These are phyloP conservation scores for Puccinellia tenuiflora DNA, from an alignment of 176 grass and related monocot species.

Conservation along the genomic window DNA sequence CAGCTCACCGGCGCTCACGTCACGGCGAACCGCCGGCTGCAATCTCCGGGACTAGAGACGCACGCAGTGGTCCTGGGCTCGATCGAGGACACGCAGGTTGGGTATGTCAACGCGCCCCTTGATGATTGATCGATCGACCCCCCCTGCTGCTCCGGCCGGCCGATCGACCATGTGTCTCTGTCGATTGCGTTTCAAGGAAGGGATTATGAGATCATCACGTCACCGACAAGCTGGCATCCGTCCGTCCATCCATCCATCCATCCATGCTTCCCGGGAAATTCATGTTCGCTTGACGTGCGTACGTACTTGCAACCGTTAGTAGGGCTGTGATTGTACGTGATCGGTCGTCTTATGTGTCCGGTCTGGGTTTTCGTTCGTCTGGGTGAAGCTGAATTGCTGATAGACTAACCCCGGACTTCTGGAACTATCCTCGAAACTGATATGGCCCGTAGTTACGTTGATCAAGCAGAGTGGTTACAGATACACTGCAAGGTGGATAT, in stretches of 20 bases:
- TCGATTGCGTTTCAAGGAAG: slow-evolving; percentile 29
- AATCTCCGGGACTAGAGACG: neutral
- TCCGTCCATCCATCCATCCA: neutral
- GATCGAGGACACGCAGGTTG: neutral
- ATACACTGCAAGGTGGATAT: neutral
- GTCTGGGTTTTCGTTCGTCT: too few relatives aligned
- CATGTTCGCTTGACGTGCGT: neutral
- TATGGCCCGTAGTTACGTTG: neutral
- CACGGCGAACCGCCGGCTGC: too few relatives aligned
- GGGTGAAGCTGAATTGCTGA: neutral
- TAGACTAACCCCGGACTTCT: neutral
- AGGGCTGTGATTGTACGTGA: neutral
- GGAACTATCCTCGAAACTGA: neutral
- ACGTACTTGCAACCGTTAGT: neutral
- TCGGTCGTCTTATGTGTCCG: neutral
- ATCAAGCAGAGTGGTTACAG: neutral
- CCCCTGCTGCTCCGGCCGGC: neutral
- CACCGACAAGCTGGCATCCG: neutral
- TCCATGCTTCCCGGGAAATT: neutral
- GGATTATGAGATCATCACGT: neutral
- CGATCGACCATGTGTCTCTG: slow-evolving; percentile 10
- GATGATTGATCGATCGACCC: neutral
- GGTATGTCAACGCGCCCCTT: slow-evolving; percentile 22
- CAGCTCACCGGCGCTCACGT: too few relatives aligned
- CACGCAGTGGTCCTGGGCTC: slow-evolving; percentile 4